phyloP scores from a whole-genome alignment of 108 stramenopile species.

The Nitzschia palea region DNA sequence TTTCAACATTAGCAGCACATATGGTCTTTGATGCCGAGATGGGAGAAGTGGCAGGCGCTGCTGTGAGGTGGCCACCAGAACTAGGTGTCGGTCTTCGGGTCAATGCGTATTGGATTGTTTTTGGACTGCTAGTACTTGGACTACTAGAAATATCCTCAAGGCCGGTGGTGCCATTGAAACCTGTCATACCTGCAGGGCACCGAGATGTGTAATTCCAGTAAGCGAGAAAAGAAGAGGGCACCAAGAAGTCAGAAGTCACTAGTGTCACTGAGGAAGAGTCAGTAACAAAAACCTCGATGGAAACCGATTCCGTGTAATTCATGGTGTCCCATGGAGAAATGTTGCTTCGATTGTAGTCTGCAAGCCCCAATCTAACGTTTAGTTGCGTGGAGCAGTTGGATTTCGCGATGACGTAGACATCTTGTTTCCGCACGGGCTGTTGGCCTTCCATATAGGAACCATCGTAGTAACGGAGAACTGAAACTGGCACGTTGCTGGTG shows the following conservation, averaged over 20 bases:
- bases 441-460: background rate
- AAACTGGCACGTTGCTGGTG: background rate
- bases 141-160: background rate
- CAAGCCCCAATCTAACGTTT: background rate
- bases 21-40: background rate
- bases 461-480: background rate
- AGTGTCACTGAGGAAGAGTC: background rate
- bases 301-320: background rate
- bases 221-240: background rate
- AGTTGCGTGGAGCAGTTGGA: background rate
- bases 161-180: background rate
- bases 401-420: slow-evolving; percentile 7
- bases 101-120: too few relatives aligned
- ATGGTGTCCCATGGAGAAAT: background rate
- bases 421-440: background rate
- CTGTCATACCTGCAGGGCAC: background rate
- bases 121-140: too few relatives aligned
- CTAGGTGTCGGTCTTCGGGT: background rate
- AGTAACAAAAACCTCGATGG: background rate
- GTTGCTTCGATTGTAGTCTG: background rate
- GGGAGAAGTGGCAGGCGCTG: background rate
- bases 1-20: slow-evolving; percentile 3
- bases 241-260: background rate
- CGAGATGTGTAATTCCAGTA: background rate
- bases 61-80: background rate